Base-by-base conservation (phyloP, 768 basidiomycete species). In the Auricularia heimuer region DNA sequence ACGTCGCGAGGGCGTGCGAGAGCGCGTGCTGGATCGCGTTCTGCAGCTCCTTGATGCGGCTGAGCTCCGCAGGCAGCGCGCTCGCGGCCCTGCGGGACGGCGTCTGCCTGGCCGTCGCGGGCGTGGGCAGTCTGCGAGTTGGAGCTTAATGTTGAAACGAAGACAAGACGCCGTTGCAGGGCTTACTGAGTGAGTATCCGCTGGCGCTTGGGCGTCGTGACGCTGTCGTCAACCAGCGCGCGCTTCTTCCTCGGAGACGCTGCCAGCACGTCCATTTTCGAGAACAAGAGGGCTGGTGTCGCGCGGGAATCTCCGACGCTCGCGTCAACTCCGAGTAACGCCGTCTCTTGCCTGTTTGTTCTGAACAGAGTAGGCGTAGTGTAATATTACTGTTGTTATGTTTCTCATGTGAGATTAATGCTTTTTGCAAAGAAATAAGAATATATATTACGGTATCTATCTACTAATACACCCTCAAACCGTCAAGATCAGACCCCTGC, bases 1-100 rank as follows among this genome's bases (percentile, higher is more conserved):
- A 90, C 12, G 90, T 90, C 4, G 91, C 91, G 35, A 94, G 82
- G 8, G 90, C 89, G 76, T 91, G 89, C 2, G 92, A 91, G 64
- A 93, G 81, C 62, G 92, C 91, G 71, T 89, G 88, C 68, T 92
- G 89, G 60, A 77, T 12, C 85, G 83, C 29, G 82, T 85, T 14
- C 69, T 92, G 86, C 60, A 88, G 79, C 63, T 75, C 79, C 68
- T 79, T 78, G 44, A 93, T 81, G 44, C 88, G 85, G 51, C 81
- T 72, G 36, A 93, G 78, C 68, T 86, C 81, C 11, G 75, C 54
- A 11, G 90, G 87, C 45, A 92, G 75, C 7, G 77, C 66, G 33
- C 67, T 8, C 2, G 29, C 29, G 7, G 56, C 11, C 29, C 56
- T 60, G 24, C 77, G 82, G 35, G 75, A 69, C 47, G 68, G 69